These are phyloP conservation scores for Withania somnifera DNA, from an alignment of 305 asterid genomes.

Conservation along the genomic window DNA sequence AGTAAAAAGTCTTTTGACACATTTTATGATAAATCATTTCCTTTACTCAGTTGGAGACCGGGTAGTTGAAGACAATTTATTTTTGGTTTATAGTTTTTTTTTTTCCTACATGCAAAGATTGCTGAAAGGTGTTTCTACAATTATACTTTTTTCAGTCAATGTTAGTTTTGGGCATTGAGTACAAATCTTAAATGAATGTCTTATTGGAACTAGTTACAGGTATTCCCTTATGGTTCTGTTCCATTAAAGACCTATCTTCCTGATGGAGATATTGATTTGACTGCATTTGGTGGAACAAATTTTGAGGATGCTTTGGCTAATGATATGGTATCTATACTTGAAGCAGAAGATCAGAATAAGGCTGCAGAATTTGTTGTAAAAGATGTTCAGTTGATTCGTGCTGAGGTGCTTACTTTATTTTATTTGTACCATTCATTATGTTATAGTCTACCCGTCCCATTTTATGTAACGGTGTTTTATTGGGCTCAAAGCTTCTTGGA, in stretches of 20 bases:
- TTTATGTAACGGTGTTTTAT: not conserved
- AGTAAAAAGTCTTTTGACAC: not conserved
- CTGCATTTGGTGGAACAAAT: conserved; percentile 51
- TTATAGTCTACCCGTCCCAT: not conserved
- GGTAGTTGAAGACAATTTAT: not conserved
- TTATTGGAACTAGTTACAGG: conserved; percentile 39
- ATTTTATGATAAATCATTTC: not conserved
- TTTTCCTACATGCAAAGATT: not conserved
- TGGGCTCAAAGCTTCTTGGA: not conserved
- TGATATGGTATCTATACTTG: conserved; percentile 47
- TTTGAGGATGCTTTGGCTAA: conserved; percentile 53
- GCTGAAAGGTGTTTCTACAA: not conserved
- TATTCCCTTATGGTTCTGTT: conserved; percentile 84
- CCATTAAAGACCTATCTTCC: conserved; percentile 92
- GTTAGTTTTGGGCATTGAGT: not conserved
- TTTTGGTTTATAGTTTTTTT: not conserved
- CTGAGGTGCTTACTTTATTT: conserved; percentile 49
- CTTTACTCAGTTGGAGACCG: not conserved
- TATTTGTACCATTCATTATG: not conserved
- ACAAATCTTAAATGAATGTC: not conserved
- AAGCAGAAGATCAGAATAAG: conserved; percentile 44
- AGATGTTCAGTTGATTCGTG: conserved; percentile 74
- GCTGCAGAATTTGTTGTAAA: conserved; percentile 50
- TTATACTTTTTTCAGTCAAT: not conserved
- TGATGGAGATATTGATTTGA: conserved; percentile 93